Percentiles rank a stretch among this genome's conserved stretches.
Conservation (phyloP, 768 basidiomycete genomes). For the Sarcodon aspratus region DNA sequence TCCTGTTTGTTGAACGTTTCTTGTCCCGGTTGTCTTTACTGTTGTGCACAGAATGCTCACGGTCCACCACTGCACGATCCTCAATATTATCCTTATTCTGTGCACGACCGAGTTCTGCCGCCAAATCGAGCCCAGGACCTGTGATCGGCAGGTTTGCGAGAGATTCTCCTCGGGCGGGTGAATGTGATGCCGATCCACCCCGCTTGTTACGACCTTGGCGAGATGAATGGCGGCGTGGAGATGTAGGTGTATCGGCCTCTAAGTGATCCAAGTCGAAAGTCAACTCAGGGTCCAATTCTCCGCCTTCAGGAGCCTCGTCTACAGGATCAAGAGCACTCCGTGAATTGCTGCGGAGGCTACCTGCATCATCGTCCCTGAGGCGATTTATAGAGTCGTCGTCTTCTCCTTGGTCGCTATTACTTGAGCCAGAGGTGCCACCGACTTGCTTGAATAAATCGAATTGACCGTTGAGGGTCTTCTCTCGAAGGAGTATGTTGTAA, state of each 20-base stretch:
- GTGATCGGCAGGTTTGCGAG: constrained; percentile 80
- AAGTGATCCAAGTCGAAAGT: constrained; percentile 24
- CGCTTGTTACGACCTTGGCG: constrained; percentile 35
- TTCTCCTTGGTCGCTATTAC: constrained; percentile 13
- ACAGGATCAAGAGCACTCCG: constrained; percentile 45
- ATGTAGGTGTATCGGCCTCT: constrained; percentile 10
- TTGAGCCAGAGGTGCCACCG: constrained; percentile 25
- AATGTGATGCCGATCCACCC: constrained; percentile 37
- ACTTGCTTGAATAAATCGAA: constrained; percentile 68
- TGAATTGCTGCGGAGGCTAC: constrained; percentile 43
- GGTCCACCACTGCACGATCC: constrained; percentile 28
- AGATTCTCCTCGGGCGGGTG: constrained; percentile 58
- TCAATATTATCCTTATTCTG: constrained; percentile 75
- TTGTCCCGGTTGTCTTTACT: constrained; percentile 9
- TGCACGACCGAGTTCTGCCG: constrained; percentile 84
- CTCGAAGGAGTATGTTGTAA: constrained; percentile 87
- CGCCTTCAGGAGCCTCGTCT: constrained; percentile 29
- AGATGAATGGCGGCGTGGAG: constrained; percentile 29
- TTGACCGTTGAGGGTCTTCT: constrained; percentile 84
- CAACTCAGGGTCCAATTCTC: constrained; percentile 37
- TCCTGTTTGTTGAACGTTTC: constrained; percentile 20
- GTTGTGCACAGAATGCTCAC: constrained; percentile 11
- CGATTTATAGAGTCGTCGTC: constrained; percentile 14
- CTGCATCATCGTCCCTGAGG: constrained; percentile 24
- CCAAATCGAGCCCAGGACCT: constrained; percentile 82